Percentiles rank a stretch among this genome's conserved stretches.
Conservation (phyloP, 148 eudicot species). For the Rhododendron vialii region DNA sequence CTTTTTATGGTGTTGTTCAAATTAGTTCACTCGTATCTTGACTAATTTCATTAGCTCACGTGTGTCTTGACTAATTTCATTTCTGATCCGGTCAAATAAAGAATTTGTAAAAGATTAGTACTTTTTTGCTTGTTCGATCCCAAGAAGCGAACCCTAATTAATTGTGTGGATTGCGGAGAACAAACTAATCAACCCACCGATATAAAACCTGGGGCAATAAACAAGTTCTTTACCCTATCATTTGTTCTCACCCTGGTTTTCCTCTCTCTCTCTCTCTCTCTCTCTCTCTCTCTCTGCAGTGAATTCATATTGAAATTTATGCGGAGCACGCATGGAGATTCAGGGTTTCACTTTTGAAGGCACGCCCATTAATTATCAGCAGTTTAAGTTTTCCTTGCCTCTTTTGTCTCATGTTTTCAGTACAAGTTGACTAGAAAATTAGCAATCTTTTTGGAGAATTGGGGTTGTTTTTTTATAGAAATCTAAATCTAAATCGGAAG, state of each 20-base stretch:
- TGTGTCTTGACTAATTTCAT: too few species aligned
- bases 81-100: too few species aligned
- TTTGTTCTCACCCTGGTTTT: not conserved
- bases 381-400: constrained; percentile 1
- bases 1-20: not conserved
- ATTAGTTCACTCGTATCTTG: rapidly evolving
- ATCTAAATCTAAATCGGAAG: not conserved
- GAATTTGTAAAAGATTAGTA: too few species aligned
- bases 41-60: too few species aligned
- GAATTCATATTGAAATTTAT: not conserved
- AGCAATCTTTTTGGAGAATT: not conserved
- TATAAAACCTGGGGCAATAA: too few species aligned
- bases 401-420: not conserved
- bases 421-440: not conserved
- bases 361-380: not conserved
- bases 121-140: too few species aligned
- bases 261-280: not conserved
- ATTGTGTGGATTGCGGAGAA: too few species aligned
- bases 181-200: not conserved
- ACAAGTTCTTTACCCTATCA: not conserved
- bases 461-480: not conserved
- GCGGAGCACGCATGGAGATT: not conserved
- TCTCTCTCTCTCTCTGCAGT: not conserved
- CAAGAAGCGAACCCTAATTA: too few species aligned
- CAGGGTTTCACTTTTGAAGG: constrained; percentile 3